These are phyloP conservation scores for Neofusicoccum sp. DNA, from an alignment of 2,329 filamentous ascomycete genomes.

Conservation along the genomic window DNA sequence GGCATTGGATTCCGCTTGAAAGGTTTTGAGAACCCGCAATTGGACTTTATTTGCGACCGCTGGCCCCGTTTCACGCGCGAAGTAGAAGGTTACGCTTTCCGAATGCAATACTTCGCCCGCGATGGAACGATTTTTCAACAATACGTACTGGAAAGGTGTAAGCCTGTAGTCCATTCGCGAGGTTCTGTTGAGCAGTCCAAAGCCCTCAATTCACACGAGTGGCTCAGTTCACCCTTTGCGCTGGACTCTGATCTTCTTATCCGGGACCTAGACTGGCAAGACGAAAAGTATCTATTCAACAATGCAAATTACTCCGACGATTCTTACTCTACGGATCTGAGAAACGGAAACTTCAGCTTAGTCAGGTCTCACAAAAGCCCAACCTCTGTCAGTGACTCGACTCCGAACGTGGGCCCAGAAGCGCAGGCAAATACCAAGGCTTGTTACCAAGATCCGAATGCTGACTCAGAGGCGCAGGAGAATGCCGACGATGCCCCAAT, in stretches of 20 bases:
- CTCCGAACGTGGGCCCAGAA: not conserved
- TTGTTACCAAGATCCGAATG: too few species aligned
- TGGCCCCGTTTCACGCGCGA: not conserved
- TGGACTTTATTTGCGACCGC: not conserved
- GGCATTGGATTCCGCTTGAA: not conserved
- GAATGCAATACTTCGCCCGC: not conserved
- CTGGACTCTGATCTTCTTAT: not conserved
- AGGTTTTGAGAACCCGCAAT: not conserved
- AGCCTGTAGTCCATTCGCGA: too few species aligned
- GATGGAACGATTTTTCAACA: not conserved
- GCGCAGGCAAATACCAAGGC: too few species aligned
- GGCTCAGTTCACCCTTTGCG: too few species aligned
- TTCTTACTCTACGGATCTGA: not conserved
- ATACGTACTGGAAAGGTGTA: not conserved
- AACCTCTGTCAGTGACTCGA: not conserved
- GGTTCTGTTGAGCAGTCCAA: not conserved
- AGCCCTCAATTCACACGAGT: too few species aligned
- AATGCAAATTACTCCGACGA: too few species aligned
- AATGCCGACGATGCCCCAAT: too few species aligned
- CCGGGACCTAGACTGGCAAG: not conserved
- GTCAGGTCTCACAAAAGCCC: not conserved
- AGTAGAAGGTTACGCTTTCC: rapidly evolving
- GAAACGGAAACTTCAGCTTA: not conserved
- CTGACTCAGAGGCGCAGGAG: too few species aligned
- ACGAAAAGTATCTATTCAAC: not conserved